Evolutionary conservation across 2,329 filamentous ascomycete genomes (phyloP), one percentile per base, ranked within the genome.

Genomic region (Thielaviopsis cerberus): DNA sequence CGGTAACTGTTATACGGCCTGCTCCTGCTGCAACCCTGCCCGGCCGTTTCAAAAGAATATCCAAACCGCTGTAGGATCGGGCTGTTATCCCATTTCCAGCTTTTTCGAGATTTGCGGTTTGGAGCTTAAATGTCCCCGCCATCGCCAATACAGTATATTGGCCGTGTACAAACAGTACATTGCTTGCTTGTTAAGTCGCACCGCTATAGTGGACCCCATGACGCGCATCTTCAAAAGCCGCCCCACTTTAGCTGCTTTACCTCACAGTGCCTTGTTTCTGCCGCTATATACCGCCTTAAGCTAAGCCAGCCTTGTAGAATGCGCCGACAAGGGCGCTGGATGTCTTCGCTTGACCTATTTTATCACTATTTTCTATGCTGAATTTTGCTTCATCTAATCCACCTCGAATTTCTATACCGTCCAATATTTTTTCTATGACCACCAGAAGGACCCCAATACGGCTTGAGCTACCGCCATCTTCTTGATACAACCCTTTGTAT

Each of bases 171-270:
- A 11, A 48, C 41, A 20, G 41, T 48, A 22, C 41, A 7, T 20
- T n/a, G 15, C 3, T n/a, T 45, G 1, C 6, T 20, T 20, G 37
- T 17, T 45, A 45, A 17, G 37, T 45, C n/a, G 37, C 37, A 45
- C 37, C 37, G 17, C 8, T 20, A 22, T 48, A 48, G 20, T 48
- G 41, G 41, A 45, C 41, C 24, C 58, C 58, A 57, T 60, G 58
- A 60, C 55, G 58, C 54, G 52, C 54, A 57, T 48, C 37, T 45
- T 53, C 54, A 59, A 54, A 13, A 27, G 5, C 5, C 22, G 50
- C 30, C 51, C 54, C 54, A 59, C 58, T 41, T 41, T 41, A 54
- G 54, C 37, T 57, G 15, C 51, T 37, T 34, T 23, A 57, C 26
- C 34, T 57, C 34, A 45, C 54, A 41, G 23, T 37, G 41, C 24